Base-by-base conservation (phyloP, 495 filamentous ascomycete species). In the Penicillium desertorum region DNA sequence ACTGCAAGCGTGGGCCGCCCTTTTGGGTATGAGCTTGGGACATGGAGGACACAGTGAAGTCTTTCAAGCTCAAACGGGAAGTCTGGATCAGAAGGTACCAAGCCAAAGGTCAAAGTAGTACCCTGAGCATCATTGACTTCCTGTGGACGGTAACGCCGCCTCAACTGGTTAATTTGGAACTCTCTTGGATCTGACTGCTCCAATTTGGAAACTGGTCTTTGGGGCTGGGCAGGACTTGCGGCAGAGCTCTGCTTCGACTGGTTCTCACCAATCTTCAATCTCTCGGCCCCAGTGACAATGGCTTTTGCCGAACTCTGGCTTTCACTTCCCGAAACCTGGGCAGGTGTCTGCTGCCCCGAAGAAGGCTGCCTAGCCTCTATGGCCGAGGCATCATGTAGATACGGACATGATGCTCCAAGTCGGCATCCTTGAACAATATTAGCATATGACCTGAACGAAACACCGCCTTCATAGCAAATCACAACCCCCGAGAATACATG, bases 81-180 rank as follows among this genome's bases (percentile, higher is more conserved):
- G 65, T 95, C 90, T 0, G 90, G 90, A 65, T 95, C 92, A n/a
- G 90, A 92, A 5, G 92, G 92, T 14, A 69, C 71, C 54, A 96
- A 61, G 20, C 75, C 77, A 68, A 96, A 89, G 0, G 73, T 68
- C 20, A 92, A 69, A 14, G 79, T 78, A 7, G 79, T 83, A 12
- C 80, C 83, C 50, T 79, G 74, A 34, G 79, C 69, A 52, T 81
- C 70, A 10, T 71, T 73, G 16, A 71, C 75, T 63, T 90, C 83
- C 19, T 77, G 75, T 29, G 88, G 86, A 44, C 76, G 80, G 66
- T 84, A 95, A 12, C 91, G 83, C 32, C 86, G 85, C 62, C 82
- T 79, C 54, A 96, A 68, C 73, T 95, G 91, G 51, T 81, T 81
- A 50, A 94, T 71, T 63, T 95, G 88, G 63, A 92, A 95, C 27